Evolutionary conservation across 371 early-diverging fungal genomes (phyloP).

Genomic region (Rhizomucor miehei): DNA sequence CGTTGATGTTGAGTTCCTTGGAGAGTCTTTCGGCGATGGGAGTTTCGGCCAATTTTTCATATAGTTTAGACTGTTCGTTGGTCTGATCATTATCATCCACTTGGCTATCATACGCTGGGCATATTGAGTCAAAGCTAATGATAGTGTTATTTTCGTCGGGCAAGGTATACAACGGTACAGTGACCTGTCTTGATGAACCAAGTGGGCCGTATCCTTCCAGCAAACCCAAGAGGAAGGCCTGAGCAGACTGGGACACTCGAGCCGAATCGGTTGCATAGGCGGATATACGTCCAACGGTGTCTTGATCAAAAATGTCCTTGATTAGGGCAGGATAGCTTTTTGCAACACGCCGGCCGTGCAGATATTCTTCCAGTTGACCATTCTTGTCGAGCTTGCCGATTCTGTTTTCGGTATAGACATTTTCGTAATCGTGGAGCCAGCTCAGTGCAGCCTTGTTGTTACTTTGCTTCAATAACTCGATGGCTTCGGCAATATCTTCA

Average conservation of each 20-base stretch:
- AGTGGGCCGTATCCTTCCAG: conserved; percentile 3
- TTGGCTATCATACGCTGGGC: background rate
- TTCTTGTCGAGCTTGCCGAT: conserved; percentile 10
- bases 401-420: conserved; percentile 6
- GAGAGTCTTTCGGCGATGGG: conserved; percentile 21
- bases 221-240: conserved; percentile 2
- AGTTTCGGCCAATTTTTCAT: background rate
- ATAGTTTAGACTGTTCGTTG: background rate
- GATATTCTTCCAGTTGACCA: conserved; percentile 28
- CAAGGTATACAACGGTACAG: conserved; percentile 3
- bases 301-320: conserved; percentile 3
- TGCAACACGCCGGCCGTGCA: conserved; percentile 20
- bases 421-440: conserved; percentile 20
- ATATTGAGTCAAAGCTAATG: background rate
- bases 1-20: conserved; percentile 8
- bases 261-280: conserved; percentile 10
- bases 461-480: conserved; percentile 7
- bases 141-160: background rate
- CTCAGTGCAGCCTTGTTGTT: conserved; percentile 5
- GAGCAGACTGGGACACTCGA: conserved; percentile 4
- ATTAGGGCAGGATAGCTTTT: conserved; percentile 12
- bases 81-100: background rate
- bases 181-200: conserved; percentile 3
- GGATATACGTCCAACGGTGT: background rate
- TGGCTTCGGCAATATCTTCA: conserved; percentile 9